Evolutionary conservation across 2,329 filamentous ascomycete genomes (phyloP), one percentile per base, ranked within the genome.

Genomic region (Byssothecium circinans): DNA sequence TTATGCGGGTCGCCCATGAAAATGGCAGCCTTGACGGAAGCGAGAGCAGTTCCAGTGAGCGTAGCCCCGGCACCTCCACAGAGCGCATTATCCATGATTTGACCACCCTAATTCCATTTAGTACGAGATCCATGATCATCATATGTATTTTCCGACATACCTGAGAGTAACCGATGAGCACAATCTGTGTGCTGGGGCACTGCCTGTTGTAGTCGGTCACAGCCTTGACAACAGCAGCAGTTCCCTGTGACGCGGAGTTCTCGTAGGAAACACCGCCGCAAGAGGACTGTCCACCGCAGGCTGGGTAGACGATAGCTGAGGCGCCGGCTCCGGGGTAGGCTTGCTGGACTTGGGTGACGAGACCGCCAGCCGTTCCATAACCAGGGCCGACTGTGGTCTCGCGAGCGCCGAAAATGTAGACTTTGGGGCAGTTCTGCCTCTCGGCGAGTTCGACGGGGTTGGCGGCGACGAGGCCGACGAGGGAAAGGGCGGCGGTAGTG

Each of bases 1-100:
- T 81, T 80, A 48, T 82, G 75, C 3, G 85, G 85, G 58, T 84
- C 78, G 6, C 84, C 84, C 77, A 86, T 81, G 63, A 85, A 81
- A 55, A 87, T 84, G 12, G 78, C 81, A 0, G 81, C 84, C 67
- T 84, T 84, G 56, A 87, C 78, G 61, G 78, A 77, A 3, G 68
- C 70, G 7, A 83, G 67, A 2, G 81, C 80, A 5, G 71, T 71
- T 4, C 75, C 73, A 8, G 75, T 74, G 6, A 78, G 76, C 41
- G 74, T 76, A 18, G 68, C 61, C 41, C 80, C 66, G 8, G 47
- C 77, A 22, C 81, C 82, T 12, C 82, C 82, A 57, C 82, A 85
- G 33, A 84, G 68, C 6, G 81, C 82, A 54, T 83, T 80, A 54
- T 85, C 82, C 65, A 82, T 78, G 56, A 85, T 85, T 68, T 85